Base-by-base conservation (phyloP, 139 green algal species). In the Volvox reticuliferus region DNA sequence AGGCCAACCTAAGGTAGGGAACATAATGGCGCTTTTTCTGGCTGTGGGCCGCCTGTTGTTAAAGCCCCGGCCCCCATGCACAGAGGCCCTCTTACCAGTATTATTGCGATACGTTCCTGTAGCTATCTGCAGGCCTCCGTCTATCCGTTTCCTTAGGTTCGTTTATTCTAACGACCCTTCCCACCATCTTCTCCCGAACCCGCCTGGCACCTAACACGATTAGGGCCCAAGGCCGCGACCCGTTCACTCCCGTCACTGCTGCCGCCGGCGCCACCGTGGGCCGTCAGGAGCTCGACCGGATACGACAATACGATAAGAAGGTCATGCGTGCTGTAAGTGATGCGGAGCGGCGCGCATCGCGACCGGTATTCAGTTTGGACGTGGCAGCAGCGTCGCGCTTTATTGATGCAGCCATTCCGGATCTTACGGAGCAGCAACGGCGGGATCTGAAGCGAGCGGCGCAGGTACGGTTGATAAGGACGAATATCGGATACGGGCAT, bases 311-410 rank as follows among this genome's bases (percentile, higher is more conserved):
- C 36, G 33, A 86, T 71, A 94, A 94, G 77, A 96, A 96, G 82
- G 89, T 97, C 12, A 14, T 17, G 33, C 79, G 88, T 19, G 69
- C 88, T 55, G 30, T 85, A 24, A 3, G 83, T 0, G 90, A 91
- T 37, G 81, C 67, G 28, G 94, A 95, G 79, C 81, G 94, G 30
- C 61, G 71, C 1, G 63, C 91, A 14, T 81, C 82, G 1, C 88
- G 86, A 30, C 88, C 81, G 6, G 88, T 63, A 6, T 37, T 92
- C 19, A 50, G 88, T 20, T 37, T 97, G 26, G 92, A 97, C 32
- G 93, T 97, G 55, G 91, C 88, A 13, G 94, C 91, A 0, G 92
- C 95, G 36, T 96, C 94, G 76, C 87, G 95, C 63, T 97, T 97
- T 77, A 97, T 97, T 76, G 62, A 79, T 32, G 87, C 87, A 0